Evolutionary conservation across 139 green algal genomes (phyloP), one percentile per base, ranked within the genome.

Genomic region (Micractinium sp.): DNA sequence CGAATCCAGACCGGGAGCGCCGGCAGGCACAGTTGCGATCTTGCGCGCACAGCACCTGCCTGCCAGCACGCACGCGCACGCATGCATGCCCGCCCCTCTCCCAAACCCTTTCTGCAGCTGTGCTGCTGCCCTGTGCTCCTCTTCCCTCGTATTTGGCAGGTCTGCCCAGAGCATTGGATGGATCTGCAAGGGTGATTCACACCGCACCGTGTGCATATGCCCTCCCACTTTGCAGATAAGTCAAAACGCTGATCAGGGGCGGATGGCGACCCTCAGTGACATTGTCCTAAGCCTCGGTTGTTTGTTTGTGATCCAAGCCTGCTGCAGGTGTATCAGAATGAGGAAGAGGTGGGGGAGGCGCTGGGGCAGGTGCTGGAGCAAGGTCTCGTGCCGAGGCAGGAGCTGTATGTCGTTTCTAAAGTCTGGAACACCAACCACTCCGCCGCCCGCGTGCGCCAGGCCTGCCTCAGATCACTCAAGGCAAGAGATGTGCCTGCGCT

Each of bases 321-420:
- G 22, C 25, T 61, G 78, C 78, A 84, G 78, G 91, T 92, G n/a
- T 95, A 95, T 56, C 78, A 87, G 12, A 95, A 95, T 66, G 93
- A 95, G 74, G 88, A 90, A 56, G 79, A 92, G 33, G 93, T 95
- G 86, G 93, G 93, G 4, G 85, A 93, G 22, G 93, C 85, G 9
- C 74, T 95, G 29, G 25, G 86, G 0, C 81, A 87, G 23, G 92
- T 85, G 2, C 56, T 93, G 1, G 66, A 85, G 4, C 33, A 77
- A 4, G 85, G 84, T 3, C 33, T 90, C 23, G 88, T 97, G 38
- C 82, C 74, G 36, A 90, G 95, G 0, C 82, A 90, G 25, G 90
- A 97, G 39, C 75, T 97, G 1, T 96, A 94, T 91, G 90, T 97
- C 73, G 96, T 93, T 1, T 94, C 91, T 88, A 97, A 97, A 79